phyloP scores from a whole-genome alignment of 192 early-diverging fungal genomes.

The Coemansia erecta region DNA sequence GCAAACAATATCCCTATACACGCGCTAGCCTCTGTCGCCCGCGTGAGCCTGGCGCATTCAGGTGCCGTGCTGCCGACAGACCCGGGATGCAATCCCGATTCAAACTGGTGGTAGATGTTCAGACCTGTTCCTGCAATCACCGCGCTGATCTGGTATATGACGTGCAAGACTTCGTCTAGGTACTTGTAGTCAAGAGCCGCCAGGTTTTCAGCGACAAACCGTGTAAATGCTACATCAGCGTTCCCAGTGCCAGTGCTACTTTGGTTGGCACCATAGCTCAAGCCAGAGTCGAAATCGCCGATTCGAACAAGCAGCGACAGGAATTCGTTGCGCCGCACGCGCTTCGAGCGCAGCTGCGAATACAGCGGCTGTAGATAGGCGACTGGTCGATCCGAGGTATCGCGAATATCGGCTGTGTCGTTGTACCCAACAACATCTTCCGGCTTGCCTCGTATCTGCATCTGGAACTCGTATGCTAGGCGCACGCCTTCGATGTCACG shows the following conservation, averaged over 20 bases:
- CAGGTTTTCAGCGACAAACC: slow-evolving; percentile 84
- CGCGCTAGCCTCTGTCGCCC: slow-evolving; percentile 57
- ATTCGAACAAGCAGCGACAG: slow-evolving; percentile 63
- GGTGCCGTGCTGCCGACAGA: background rate
- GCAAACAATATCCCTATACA: slow-evolving; percentile 61
- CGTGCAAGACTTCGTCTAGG: slow-evolving; percentile 75
- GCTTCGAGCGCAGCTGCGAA: slow-evolving; percentile 61
- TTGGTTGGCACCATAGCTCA: slow-evolving; percentile 2
- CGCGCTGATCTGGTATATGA: slow-evolving; percentile 72
- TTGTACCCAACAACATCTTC: slow-evolving; percentile 50
- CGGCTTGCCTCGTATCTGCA: slow-evolving; percentile 26
- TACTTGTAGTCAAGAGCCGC: slow-evolving; percentile 76
- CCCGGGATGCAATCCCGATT: slow-evolving; percentile 23
- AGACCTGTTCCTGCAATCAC: slow-evolving; percentile 71
- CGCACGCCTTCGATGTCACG: slow-evolving; percentile 74
- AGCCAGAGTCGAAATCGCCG: slow-evolving; percentile 60
- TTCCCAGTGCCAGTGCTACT: slow-evolving; percentile 9
- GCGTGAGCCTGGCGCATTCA: slow-evolving; percentile 3
- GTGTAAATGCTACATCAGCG: slow-evolving; percentile 58
- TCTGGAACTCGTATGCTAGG: slow-evolving; percentile 74
- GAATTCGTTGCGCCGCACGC: slow-evolving; percentile 71
- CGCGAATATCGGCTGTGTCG: slow-evolving; percentile 18
- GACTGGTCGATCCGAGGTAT: slow-evolving; percentile 36
- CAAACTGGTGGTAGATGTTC: slow-evolving; percentile 54
- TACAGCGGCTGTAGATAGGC: slow-evolving; percentile 70